phyloP scores from a whole-genome alignment of 2,329 filamentous ascomycete genomes.

The Botrytis porri region DNA sequence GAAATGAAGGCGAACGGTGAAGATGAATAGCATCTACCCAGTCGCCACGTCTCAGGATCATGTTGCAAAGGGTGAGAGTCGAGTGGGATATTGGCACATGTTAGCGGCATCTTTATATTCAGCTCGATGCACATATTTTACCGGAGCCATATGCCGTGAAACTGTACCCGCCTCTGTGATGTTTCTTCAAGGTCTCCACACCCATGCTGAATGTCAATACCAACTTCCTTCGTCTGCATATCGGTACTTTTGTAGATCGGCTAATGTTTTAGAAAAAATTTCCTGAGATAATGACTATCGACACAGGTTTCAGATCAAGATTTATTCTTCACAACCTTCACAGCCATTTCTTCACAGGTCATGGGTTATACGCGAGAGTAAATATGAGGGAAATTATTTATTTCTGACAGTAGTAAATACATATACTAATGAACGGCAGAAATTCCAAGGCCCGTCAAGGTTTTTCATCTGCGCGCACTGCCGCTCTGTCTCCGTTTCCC shows the following conservation, averaged over 20 bases:
- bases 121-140: fast-evolving
- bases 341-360: fast-evolving
- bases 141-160: fast-evolving
- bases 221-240: fast-evolving
- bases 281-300: fast-evolving
- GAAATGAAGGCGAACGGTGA: neutral
- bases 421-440: neutral
- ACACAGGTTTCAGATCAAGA: neutral
- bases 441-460: too few species aligned
- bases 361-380: fast-evolving
- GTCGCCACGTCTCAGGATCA: neutral
- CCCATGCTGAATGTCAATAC: neutral
- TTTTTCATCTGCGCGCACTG: neutral
- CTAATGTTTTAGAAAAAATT: neutral
- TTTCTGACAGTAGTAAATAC: neutral
- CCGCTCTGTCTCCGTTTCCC: neutral
- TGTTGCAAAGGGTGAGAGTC: fast-evolving
- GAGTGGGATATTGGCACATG: neutral
- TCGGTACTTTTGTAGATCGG: neutral
- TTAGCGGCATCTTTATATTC: too few species aligned
- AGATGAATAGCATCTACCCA: neutral
- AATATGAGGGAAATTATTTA: neutral
- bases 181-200: too few species aligned
- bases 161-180: fast-evolving
- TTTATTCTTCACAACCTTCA: neutral